Conservation (phyloP, 1,139 yeast species). For the Yamadazyma pseudoaaseri region DNA sequence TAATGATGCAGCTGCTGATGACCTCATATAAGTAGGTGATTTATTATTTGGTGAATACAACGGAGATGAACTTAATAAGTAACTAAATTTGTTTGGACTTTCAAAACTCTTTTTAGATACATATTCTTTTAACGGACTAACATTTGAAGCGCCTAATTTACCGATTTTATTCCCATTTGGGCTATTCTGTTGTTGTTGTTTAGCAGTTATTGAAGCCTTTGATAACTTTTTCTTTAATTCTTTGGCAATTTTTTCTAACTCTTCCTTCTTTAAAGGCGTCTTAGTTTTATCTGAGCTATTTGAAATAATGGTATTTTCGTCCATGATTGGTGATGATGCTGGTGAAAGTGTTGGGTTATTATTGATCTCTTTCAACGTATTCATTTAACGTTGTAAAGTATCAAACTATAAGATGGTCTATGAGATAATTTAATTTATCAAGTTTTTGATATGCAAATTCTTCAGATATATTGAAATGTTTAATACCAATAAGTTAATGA, state of each 20-base stretch:
- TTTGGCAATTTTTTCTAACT: slow-evolving; percentile 46
- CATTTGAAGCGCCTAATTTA: slow-evolving; percentile 7
- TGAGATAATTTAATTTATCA: too few relatives aligned
- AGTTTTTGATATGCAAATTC: too few relatives aligned
- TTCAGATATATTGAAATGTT: too few relatives aligned
- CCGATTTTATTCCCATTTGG: slow-evolving; percentile 20
- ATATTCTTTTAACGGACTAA: slow-evolving; percentile 33
- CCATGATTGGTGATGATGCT: slow-evolving; percentile 3
- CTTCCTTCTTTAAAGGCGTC: slow-evolving; percentile 40
- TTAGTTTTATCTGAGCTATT: slow-evolving; percentile 2
- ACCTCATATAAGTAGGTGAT: slow-evolving; percentile 42
- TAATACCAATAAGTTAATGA: too few relatives aligned
- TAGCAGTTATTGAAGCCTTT: slow-evolving; percentile 47
- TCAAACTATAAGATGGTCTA: too few relatives aligned
- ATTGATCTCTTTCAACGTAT: slow-evolving; percentile 4
- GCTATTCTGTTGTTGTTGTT: slow-evolving; percentile 33
- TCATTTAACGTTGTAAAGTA: slow-evolving; percentile 1
- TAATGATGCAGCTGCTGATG: slow-evolving; percentile 35
- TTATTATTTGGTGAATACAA: slow-evolving; percentile 42
- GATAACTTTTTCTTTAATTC: slow-evolving; percentile 45
- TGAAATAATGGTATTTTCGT: background rate
- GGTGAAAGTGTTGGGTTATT: slow-evolving; percentile 4
- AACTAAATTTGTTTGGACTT: slow-evolving; percentile 13
- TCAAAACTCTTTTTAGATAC: slow-evolving; percentile 23
- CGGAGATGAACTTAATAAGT: slow-evolving; percentile 32